Conservation (phyloP, 169 alveolate species). For the Cytauxzoon felis region DNA sequence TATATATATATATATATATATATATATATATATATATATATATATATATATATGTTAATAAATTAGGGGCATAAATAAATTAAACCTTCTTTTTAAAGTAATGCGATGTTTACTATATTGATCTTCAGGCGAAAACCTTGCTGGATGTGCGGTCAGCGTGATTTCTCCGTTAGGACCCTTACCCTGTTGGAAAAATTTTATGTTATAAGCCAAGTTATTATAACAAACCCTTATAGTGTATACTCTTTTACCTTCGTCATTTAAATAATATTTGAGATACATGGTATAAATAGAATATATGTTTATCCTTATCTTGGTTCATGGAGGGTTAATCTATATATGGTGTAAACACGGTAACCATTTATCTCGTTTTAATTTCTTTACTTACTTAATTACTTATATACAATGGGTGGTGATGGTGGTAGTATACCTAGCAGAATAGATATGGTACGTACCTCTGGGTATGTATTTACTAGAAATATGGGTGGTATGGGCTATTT, state of each 20-base stretch:
- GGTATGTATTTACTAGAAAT: constrained; percentile 74
- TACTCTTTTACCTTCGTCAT: constrained; percentile 68
- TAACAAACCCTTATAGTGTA: constrained; percentile 64
- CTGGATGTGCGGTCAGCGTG: constrained; percentile 82
- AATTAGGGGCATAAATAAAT: constrained; percentile 50
- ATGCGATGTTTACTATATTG: constrained; percentile 74
- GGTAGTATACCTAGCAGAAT: constrained; percentile 82
- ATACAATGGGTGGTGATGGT: constrained; percentile 85
- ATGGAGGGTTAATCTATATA: neutral
- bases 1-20: too few species aligned
- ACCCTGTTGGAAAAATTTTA: constrained; percentile 25
- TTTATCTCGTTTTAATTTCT: neutral
- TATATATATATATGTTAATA: too few species aligned
- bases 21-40: too few species aligned
- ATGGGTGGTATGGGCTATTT: constrained; percentile 87
- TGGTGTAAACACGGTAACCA: neutral
- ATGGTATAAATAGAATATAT: constrained; percentile 12
- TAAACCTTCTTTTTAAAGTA: constrained; percentile 73
- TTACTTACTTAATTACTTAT: neutral
- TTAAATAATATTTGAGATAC: constrained; percentile 68
- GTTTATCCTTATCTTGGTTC: neutral
- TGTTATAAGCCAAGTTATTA: neutral
- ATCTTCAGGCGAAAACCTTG: constrained; percentile 83
- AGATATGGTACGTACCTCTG: constrained; percentile 80
- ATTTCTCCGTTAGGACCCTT: constrained; percentile 73